Base-by-base conservation (phyloP, 163 green algal genomes). In the Prototheca cutis region DNA sequence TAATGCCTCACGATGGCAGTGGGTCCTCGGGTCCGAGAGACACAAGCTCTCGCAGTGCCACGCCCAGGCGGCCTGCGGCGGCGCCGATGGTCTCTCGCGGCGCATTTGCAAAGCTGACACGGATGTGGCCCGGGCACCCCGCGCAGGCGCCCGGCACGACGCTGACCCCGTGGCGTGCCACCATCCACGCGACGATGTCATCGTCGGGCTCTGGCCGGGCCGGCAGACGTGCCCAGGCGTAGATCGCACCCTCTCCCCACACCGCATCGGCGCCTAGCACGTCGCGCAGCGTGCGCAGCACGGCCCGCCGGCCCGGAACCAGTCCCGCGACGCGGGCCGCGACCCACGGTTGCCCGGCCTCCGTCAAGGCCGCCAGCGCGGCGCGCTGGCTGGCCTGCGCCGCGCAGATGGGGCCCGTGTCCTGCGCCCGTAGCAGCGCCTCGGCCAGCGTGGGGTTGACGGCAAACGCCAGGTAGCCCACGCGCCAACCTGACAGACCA, bases 401-500 rank as follows among this genome's bases (percentile, higher is more conserved):
- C 8, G 78, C 39, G 68, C 84, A 91, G 61, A 91, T 87, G 24
- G 78, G 72, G 45, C 92, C 83, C 15, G 86, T 94, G 78, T 94
- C 86, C 64, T 94, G 86, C 31, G 82, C 73, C 59, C 89, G 84
- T 4, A 90, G 58, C 18, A 91, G 65, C 66, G 85, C 61, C 19
- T 73, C 62, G 0, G 63, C 80, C 29, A 96, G 27, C 36, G 19
- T 47, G 7, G 51, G 45, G 39, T 59, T 51, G 39, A 79, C 53
- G 15, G 49, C 61, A 45, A 76, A 80, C 0, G 77, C 77, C 13
- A 91, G 69, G 69, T 91, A 89, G 15, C 91, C 91, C 30, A 95
- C 70, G 4, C 91, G 76, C 91, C 91, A 97, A 2, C 91, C 88
- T 83, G 95, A 94, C 89, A 96, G 95, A 61, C 90, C 90, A 68